Evolutionary conservation across 139 green algal species (phyloP).

Genomic region (Microglena sp.): DNA sequence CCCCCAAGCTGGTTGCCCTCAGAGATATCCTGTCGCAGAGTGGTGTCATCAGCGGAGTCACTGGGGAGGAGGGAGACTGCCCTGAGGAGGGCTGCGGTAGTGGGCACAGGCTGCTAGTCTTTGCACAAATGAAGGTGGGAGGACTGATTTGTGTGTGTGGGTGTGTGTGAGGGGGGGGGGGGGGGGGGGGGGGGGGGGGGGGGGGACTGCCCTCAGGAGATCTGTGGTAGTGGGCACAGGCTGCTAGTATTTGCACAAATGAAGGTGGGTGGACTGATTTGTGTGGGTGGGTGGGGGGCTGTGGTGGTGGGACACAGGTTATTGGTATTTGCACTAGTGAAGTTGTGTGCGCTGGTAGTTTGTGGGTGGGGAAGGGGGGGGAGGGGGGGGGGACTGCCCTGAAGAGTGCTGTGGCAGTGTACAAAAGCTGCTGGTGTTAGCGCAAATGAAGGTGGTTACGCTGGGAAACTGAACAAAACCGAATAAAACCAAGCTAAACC

Average conservation of each 20-base stretch:
- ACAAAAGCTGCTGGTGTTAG: conserved; percentile 92
- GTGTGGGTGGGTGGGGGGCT: too few species aligned
- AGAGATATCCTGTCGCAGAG: conserved; percentile 78
- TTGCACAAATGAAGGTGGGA: conserved; percentile 91
- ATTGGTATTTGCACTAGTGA: too few species aligned
- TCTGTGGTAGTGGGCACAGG: conserved; percentile 46
- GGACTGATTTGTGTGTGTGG: too few species aligned
- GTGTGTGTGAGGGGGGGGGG: too few species aligned
- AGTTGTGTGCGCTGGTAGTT: too few species aligned
- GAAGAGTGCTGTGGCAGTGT: conserved; percentile 14
- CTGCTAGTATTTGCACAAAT: conserved; percentile 96
- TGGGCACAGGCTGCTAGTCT: conserved; percentile 86
- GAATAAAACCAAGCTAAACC: too few species aligned
- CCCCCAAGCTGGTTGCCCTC: conserved; percentile 89
- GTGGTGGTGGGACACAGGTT: too few species aligned
- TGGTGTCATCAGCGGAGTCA: conserved; percentile 55
- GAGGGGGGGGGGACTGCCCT: background rate
- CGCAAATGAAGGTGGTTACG: conserved; percentile 86
- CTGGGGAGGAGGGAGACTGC: background rate
- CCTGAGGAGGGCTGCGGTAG: conserved; percentile 5
- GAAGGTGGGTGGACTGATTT: too few species aligned
- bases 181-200: too few species aligned
- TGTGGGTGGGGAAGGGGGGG: too few species aligned
- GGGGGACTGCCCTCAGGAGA: background rate
- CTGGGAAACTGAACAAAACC: too few species aligned